Base-by-base conservation (phyloP, 2,329 filamentous ascomycete genomes). In the Phyllosticta capitalensis region DNA sequence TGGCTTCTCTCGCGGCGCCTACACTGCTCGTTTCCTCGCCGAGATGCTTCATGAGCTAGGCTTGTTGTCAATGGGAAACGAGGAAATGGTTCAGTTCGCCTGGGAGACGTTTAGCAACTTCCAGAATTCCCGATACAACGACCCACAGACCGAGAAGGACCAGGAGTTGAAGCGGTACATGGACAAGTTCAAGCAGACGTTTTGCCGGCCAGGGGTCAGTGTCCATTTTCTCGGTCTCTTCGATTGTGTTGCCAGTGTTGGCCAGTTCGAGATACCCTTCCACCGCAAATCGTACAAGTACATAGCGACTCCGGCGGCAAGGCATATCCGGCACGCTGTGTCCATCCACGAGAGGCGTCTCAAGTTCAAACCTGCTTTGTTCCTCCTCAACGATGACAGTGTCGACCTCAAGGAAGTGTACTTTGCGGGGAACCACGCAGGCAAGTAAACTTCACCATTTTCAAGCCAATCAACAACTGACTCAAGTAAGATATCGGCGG, bases 401-500 rank as follows among this genome's bases (percentile, higher is more conserved):
- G 60, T 61, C 63, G 63, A 65, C 22, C 33, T 54, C 7, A 66
- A 67, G 21, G 75, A 76, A 64, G 74, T 76, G 24, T 77, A 75
- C 75, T 78, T 78, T 61, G 65, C 71, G 1, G 76, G 75, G 10
- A 67, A 68, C 20, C 76, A 78, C 60, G 73, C 69, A n/a, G n/a
- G n/a, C n/a, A n/a, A n/a, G n/a, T n/a, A n/a, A n/a, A n/a, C n/a
- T n/a, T n/a, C n/a, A n/a, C n/a, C n/a, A n/a, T n/a, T n/a, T n/a
- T n/a, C n/a, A n/a, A n/a, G n/a, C n/a, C n/a, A n/a, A n/a, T n/a
- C n/a, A n/a, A n/a, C n/a, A n/a, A n/a, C n/a, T n/a, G n/a, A n/a
- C n/a, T n/a, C n/a, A n/a, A n/a, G n/a, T n/a, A n/a, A 2, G 76
- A 78, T 64, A 69, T 78, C 9, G 76, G 76, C n/a, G 75, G 75